Base-by-base conservation (phyloP, 352 stramenopile species). In the Thraustotheca clavata region DNA sequence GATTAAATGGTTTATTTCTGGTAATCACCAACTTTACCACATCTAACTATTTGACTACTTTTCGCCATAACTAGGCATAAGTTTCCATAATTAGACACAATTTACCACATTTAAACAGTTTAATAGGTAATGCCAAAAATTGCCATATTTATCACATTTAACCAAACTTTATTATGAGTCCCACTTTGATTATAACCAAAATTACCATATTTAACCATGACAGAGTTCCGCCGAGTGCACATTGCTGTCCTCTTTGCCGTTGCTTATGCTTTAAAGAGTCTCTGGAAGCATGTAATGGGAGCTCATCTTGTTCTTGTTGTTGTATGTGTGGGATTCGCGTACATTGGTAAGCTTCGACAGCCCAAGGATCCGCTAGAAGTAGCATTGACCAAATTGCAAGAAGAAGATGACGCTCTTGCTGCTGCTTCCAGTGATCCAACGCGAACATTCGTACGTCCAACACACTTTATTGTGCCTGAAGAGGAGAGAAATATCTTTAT, bases 401-500 rank as follows among this genome's bases (percentile, higher is more conserved):
- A 75, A 22, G 60, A 88, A 33, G 77, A 77, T n/a, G 74, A 84
- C 49, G 75, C 71, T n/a, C 70, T 67, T 26, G 75, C 81, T 6
- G n/a, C 59, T 47, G 35, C 62, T 18, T 52, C 68, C 60, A 60
- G 24, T 18, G 36, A 63, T 2, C 77, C 73, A 1, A 70, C 80
- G 32, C 50, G 82, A 32, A 73, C 69, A 63, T 69, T 69, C 36
- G 72, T 81, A 69, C 80, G 83, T 47, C 76, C 74, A 69, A 92
- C 83, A 31, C 79, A 83, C 24, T 92, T 92, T 67, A 73, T 79
- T 31, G 71, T 92, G 27, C 73, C 68, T 50, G 73, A 83, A 29
- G 48, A 70, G 1, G 81, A 92, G n/a, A 70, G 69, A 26, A 65
- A 69, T 47, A 67, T 92, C 62, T 87, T 92, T 71, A 92, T 79